Percentiles rank a stretch among this genome's conserved stretches.
phyloP scores from a whole-genome alignment of 148 eudicot genomes.

The Hydrangea macrophylla region DNA sequence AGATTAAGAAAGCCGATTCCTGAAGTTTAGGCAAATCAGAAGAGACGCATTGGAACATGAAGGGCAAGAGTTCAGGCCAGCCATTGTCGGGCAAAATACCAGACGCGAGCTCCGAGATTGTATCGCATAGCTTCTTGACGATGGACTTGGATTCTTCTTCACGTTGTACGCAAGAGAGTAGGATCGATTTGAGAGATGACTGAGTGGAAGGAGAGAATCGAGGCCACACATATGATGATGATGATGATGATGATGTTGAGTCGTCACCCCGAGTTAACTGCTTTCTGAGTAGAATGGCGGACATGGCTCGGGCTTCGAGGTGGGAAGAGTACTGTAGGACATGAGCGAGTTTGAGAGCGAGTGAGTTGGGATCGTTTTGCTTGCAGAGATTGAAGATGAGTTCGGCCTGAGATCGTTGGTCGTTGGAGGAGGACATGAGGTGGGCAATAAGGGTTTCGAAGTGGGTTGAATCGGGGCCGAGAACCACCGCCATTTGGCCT shows the following conservation, averaged over 20 bases:
- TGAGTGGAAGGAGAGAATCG: conserved; percentile 42
- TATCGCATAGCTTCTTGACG: conserved; percentile 64
- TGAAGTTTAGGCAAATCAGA: conserved; percentile 45
- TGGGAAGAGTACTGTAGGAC: conserved; percentile 37
- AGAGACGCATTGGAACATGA: conserved; percentile 73
- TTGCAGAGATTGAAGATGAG: conserved; percentile 56
- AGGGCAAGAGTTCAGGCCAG: conserved; percentile 80
- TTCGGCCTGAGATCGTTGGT: conserved; percentile 58
- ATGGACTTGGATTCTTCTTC: conserved; percentile 51
- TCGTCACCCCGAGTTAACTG: conserved; percentile 42
- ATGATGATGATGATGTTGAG: no score
- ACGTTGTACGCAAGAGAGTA: conserved; percentile 45
- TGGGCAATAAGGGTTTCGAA: conserved; percentile 68
- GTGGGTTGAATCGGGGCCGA: conserved; percentile 48
- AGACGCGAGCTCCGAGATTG: conserved; percentile 70
- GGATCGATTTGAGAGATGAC: conserved; percentile 43
- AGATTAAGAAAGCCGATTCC: conserved; percentile 68
- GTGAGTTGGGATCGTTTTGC: conserved; percentile 46
- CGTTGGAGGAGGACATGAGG: conserved; percentile 62
- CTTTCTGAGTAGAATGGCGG: conserved; percentile 48
- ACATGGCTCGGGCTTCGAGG: conserved; percentile 50
- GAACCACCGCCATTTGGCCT: conserved; percentile 45
- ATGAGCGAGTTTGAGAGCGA: conserved; percentile 46
- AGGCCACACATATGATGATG: conserved; percentile 34
- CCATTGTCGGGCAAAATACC: conserved; percentile 50